A percentile compares a stretch with the other conserved stretches of the same genome.
phyloP scores from a whole-genome alignment of 139 green algal species.

The Pleodorina starrii region DNA sequence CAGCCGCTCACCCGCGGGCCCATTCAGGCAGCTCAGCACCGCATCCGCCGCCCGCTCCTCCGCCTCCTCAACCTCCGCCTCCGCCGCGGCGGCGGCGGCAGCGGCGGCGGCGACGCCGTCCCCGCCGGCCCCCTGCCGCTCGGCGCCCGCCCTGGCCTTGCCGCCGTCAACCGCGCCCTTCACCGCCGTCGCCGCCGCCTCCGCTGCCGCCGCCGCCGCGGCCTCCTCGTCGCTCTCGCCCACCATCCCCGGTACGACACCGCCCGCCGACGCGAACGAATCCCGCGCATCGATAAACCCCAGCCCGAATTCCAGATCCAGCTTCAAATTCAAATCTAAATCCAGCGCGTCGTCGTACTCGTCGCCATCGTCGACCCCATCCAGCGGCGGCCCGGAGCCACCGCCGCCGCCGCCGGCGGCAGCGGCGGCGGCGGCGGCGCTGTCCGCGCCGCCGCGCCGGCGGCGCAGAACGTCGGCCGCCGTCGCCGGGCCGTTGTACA shows the following conservation, averaged over 20 bases:
- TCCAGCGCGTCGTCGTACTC: slow-evolving; percentile 31
- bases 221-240: not conserved
- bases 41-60: not conserved
- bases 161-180: not conserved
- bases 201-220: not conserved
- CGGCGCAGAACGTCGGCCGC: not conserved
- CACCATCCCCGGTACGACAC: not conserved
- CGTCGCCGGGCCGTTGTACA: not conserved
- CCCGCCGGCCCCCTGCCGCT: too few relatives aligned
- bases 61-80: not conserved
- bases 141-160: not conserved
- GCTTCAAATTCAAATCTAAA: not conserved
- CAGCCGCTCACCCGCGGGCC: not conserved
- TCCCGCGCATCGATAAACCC: slow-evolving; percentile 22
- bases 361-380: not conserved
- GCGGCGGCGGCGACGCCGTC: not conserved
- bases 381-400: not conserved
- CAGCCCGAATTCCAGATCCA: slow-evolving; percentile 37
- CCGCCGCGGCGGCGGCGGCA: not conserved
- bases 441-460: not conserved
- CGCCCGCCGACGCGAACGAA: slow-evolving; percentile 8
- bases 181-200: not conserved
- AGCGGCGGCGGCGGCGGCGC: not conserved
- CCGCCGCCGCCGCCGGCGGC: not conserved
- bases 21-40: slow-evolving; percentile 7